phyloP scores from a whole-genome alignment of 805 yeast genomes.

The Pichia cabralensis region DNA sequence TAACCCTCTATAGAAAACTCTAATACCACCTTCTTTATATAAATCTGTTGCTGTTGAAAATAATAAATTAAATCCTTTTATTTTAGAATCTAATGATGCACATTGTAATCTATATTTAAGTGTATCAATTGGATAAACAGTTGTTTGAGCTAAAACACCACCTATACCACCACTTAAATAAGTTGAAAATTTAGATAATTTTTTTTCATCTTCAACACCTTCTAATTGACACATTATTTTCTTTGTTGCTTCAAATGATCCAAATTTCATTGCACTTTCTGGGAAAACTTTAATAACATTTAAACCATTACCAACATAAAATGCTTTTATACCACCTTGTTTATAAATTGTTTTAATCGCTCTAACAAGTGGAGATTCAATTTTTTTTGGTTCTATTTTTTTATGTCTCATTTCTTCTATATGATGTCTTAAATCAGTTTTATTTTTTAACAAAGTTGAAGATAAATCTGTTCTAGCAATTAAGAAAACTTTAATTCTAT shows the following conservation, averaged over 20 bases:
- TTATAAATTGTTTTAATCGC: slow-evolving; percentile 76
- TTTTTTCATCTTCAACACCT: slow-evolving; percentile 60
- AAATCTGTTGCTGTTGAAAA: slow-evolving; percentile 63
- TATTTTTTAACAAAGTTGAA: slow-evolving; percentile 57
- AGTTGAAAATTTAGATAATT: slow-evolving; percentile 67
- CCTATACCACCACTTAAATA: slow-evolving; percentile 94
- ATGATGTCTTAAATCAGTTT: slow-evolving; percentile 26
- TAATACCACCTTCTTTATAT: slow-evolving; percentile 70
- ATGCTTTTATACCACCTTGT: slow-evolving; percentile 81
- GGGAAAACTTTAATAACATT: slow-evolving; percentile 93
- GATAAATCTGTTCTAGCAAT: slow-evolving; percentile 83
- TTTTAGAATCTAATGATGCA: slow-evolving; percentile 59
- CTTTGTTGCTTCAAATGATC: slow-evolving; percentile 86
- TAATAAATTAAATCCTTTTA: slow-evolving; percentile 54
- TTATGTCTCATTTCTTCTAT: slow-evolving; percentile 32
- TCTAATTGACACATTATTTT: slow-evolving; percentile 62
- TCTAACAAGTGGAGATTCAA: slow-evolving; percentile 65
- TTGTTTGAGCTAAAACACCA: slow-evolving; percentile 86
- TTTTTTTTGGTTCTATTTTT: slow-evolving; percentile 33
- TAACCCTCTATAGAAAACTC: slow-evolving; percentile 78
- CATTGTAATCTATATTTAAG: slow-evolving; percentile 90
- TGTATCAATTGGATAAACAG: slow-evolving; percentile 94
- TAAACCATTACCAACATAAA: slow-evolving; percentile 92
- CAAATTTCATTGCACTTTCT: slow-evolving; percentile 95
- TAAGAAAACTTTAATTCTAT: slow-evolving; percentile 84